Evolutionary conservation across 345 rosid species (phyloP), one percentile per base, ranked within the genome.

Genomic region (Eucalyptus sp.): DNA sequence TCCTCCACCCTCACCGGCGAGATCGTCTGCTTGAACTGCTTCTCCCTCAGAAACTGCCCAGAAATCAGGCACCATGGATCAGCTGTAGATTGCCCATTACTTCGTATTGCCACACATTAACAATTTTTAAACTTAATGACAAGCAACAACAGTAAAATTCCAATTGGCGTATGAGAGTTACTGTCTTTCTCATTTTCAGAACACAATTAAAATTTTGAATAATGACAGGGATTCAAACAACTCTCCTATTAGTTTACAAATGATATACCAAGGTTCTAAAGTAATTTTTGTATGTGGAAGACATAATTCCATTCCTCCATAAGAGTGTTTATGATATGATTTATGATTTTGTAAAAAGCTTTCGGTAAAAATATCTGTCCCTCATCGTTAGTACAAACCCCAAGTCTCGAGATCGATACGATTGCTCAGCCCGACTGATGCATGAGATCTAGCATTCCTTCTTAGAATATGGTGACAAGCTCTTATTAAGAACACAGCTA

Each of bases 21-120:
- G 83, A 90, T 89, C 6, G 76, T 89, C 89, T 88, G 93, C 58
- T 89, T 51, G 89, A 92, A 92, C 12, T 86, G 86, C 56, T 92
- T 90, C 86, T 91, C 93, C 54, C 86, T 79, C 16, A 92, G 80
- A 56, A 89, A 92, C 93, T 92, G 58, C 29, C 50, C 14, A 11
- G 44, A 71, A 33, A 71, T 33, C 81, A 71, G 20, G 81, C 24
- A 33, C 22, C 44, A 71, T 71, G 44, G 13, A 25, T 71, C 46
- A 71, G 81, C 81, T 33, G 37, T 33, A 71, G 81, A 18, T 33
- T 71, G 44, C 44, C 81, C 13, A 41, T 41, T 41, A 41, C 41
- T 41, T 41, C 41, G 41, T 41, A 41, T 41, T 41, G 41, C 41
- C 41, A 41, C 41, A 41, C 5, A 10, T 8, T n/a, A n/a, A 68